Percentiles rank a stretch among this genome's conserved stretches.
Evolutionary conservation across 768 basidiomycete species (phyloP).

Genomic region (Roridomyces roridus): DNA sequence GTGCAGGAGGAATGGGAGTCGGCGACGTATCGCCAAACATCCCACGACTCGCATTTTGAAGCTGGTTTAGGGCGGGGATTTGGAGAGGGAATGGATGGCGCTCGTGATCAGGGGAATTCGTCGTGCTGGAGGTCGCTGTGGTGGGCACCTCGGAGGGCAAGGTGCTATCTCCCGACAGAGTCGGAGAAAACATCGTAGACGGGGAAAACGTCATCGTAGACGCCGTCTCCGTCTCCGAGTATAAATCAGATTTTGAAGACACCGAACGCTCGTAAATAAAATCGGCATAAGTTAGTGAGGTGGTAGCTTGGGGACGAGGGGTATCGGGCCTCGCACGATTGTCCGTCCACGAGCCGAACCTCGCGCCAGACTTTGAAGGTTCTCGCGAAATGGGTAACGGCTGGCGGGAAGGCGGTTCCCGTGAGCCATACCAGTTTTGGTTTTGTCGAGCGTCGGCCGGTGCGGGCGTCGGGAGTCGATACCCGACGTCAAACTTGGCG

Average conservation of each 20-base stretch:
- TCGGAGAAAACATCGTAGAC: constrained; percentile 45
- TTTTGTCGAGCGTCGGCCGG: constrained; percentile 34
- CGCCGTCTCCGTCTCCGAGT: constrained; percentile 51
- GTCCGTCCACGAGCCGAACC: constrained; percentile 29
- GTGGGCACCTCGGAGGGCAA: constrained; percentile 36
- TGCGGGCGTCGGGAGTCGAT: constrained; percentile 38
- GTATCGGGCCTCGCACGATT: constrained; percentile 39
- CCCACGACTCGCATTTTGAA: constrained; percentile 31
- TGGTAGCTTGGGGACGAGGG: not conserved
- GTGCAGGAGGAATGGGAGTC: constrained; percentile 4
- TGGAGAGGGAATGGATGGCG: constrained; percentile 28
- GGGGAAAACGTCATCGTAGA: constrained; percentile 45
- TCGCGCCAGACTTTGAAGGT: constrained; percentile 40
- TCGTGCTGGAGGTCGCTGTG: constrained; percentile 1
- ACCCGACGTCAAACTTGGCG: constrained; percentile 55
- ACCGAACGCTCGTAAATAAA: constrained; percentile 68
- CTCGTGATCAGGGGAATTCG: constrained; percentile 8
- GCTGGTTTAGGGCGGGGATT: constrained; percentile 31
- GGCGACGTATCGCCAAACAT: constrained; percentile 19
- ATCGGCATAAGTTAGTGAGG: constrained; percentile 15
- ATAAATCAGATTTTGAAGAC: constrained; percentile 60
- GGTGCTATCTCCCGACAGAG: constrained; percentile 50
- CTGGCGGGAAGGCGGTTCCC: constrained; percentile 31
- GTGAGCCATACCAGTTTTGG: constrained; percentile 33
- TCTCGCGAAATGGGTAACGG: constrained; percentile 29